Conservation (phyloP, 345 rosid genomes). For the Salix dunnii region DNA sequence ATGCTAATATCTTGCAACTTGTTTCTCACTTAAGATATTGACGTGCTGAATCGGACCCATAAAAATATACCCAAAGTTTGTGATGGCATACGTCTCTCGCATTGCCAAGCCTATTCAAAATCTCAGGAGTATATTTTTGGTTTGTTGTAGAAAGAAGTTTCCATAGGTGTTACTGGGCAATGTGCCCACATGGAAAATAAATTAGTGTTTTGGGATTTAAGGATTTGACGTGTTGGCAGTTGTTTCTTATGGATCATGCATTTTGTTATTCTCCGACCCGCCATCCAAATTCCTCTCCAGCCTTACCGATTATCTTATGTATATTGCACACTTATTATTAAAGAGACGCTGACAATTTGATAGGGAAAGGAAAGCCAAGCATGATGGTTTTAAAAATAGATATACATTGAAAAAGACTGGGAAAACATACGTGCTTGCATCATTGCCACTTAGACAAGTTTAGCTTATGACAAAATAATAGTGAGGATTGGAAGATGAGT, state of each 20-base stretch:
- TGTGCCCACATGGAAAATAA: neutral
- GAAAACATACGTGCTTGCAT: no score
- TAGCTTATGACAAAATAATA: no score
- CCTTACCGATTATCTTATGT: neutral
- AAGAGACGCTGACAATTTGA: no score
- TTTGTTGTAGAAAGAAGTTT: neutral
- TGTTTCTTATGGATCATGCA: neutral
- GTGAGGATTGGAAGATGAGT: no score
- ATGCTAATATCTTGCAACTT: neutral
- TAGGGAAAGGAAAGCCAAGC: no score
- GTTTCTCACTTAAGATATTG: neutral
- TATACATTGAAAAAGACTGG: no score
- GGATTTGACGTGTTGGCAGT: neutral
- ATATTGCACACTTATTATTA: no score
- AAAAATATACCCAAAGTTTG: neutral
- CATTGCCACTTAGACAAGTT: no score
- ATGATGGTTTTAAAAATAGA: no score
- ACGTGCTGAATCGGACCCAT: neutral
- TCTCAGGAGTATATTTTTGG: neutral
- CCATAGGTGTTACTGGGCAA: neutral
- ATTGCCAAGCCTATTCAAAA: neutral
- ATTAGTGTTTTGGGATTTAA: neutral
- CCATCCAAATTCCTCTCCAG: neutral
- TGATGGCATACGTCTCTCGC: neutral
- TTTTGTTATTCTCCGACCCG: neutral